Conservation (phyloP, 202 grass and related monocot species). For the Brachypodium distachyon region DNA sequence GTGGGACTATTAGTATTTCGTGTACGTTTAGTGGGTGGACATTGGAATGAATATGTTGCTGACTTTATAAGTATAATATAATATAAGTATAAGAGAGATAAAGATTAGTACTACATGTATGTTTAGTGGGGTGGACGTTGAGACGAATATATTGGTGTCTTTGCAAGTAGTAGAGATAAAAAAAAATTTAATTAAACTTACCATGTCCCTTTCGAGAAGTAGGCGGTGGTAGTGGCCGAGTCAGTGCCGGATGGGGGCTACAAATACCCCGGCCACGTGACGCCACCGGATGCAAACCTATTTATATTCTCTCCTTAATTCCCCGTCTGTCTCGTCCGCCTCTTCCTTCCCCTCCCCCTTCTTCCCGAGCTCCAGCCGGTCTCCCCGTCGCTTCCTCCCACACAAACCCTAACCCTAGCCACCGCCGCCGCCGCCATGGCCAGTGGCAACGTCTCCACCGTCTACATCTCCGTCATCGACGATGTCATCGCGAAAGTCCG, state of each 20-base stretch:
- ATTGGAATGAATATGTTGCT: no score
- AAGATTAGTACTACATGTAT: no score
- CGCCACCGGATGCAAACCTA: constrained; percentile 93
- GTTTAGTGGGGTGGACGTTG: no score
- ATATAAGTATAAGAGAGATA: no score
- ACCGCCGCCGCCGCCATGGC: constrained; percentile 31
- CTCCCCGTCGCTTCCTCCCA: neutral
- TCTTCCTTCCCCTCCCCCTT: neutral
- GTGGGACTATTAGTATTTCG: no score
- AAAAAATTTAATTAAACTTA: no score
- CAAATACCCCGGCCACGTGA: constrained; percentile 56
- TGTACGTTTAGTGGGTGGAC: no score
- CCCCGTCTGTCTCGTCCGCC: constrained; percentile 43
- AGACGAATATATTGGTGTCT: no score
- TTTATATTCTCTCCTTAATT: constrained; percentile 96
- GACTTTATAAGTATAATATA: no score
- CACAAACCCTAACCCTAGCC: constrained; percentile 17
- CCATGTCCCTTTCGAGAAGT: neutral
- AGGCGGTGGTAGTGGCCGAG: constrained; percentile 4
- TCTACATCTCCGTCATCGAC: constrained; percentile 84
- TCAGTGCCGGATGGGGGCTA: constrained; percentile 1
- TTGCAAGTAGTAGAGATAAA: no score
- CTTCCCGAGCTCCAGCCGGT: neutral
- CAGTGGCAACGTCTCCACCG: constrained; percentile 68
- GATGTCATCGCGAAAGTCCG: constrained; percentile 84